These are phyloP conservation scores for Candida andamanensis DNA, from an alignment of 805 yeast species.

Conservation along the genomic window DNA sequence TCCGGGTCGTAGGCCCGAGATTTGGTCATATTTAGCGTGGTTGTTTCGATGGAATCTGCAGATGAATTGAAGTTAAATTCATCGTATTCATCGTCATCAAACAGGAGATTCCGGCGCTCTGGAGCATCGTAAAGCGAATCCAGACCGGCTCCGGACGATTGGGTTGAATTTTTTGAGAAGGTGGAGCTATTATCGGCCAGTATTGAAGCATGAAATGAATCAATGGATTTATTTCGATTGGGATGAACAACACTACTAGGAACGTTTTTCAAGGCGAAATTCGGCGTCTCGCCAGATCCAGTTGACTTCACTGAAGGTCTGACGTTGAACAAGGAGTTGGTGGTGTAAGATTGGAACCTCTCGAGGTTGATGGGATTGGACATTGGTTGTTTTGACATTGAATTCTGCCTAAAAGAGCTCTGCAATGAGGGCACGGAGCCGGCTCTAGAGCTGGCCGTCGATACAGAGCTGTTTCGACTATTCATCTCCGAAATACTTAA, in stretches of 20 bases:
- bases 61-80: constrained; percentile 15
- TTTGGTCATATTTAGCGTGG: background rate
- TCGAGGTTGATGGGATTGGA: background rate
- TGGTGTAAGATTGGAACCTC: constrained; percentile 4
- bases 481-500: constrained; percentile 5
- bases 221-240: constrained; percentile 19
- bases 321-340: constrained; percentile 1
- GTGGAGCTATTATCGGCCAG: constrained; percentile 1
- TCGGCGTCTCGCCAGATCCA: constrained; percentile 1
- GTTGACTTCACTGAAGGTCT: constrained; percentile 2
- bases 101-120: too few relatives aligned
- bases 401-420: constrained; percentile 2
- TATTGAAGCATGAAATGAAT: constrained; percentile 14
- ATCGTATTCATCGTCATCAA: constrained; percentile 10
- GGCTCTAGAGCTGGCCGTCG: background rate
- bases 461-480: background rate
- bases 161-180: background rate
- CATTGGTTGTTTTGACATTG: background rate
- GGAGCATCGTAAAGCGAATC: background rate
- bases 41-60: constrained; percentile 9
- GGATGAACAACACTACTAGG: constrained; percentile 18
- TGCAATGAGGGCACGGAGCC: background rate
- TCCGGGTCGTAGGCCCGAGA: too few relatives aligned
- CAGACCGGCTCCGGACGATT: background rate
- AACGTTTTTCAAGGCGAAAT: constrained; percentile 11